These are phyloP conservation scores for Leccinum huronense DNA, from an alignment of 1,284 basidiomycete species.

Conservation along the genomic window DNA sequence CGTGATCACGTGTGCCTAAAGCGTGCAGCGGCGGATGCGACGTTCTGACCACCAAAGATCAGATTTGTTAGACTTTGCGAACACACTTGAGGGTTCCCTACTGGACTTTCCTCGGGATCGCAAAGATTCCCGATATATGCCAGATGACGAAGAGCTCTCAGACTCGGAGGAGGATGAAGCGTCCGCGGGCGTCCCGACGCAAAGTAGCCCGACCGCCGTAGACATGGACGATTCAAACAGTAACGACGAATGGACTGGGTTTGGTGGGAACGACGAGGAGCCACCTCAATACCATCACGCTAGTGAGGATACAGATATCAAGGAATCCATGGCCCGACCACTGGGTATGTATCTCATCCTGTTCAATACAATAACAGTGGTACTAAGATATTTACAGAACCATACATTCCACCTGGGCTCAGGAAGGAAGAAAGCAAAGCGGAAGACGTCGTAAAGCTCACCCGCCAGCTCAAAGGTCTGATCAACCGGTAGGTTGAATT, in stretches of 20 bases:
- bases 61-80: slow-evolving; percentile 58
- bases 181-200: slow-evolving; percentile 9
- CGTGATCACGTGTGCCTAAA: slow-evolving; percentile 14
- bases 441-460: slow-evolving; percentile 65
- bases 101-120: not conserved
- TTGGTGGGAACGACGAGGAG: slow-evolving; percentile 17
- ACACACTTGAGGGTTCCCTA: slow-evolving; percentile 26
- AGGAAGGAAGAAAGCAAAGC: slow-evolving; percentile 43
- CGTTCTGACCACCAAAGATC: not conserved
- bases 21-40: not conserved
- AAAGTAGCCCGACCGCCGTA: slow-evolving; percentile 1
- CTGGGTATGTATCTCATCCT: slow-evolving; percentile 28
- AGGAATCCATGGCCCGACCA: slow-evolving; percentile 5
- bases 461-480: slow-evolving; percentile 81
- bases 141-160: slow-evolving; percentile 30
- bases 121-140: not conserved
- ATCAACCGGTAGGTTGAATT: slow-evolving; percentile 69
- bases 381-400: slow-evolving; percentile 29
- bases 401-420: slow-evolving; percentile 67
- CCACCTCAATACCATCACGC: slow-evolving; percentile 23
- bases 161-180: slow-evolving; percentile 36
- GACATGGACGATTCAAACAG: slow-evolving; percentile 8
- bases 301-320: not conserved
- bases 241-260: slow-evolving; percentile 28
- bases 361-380: not conserved